Conservation (phyloP, 352 stramenopile genomes). For the Phytophthora pistaciae region DNA sequence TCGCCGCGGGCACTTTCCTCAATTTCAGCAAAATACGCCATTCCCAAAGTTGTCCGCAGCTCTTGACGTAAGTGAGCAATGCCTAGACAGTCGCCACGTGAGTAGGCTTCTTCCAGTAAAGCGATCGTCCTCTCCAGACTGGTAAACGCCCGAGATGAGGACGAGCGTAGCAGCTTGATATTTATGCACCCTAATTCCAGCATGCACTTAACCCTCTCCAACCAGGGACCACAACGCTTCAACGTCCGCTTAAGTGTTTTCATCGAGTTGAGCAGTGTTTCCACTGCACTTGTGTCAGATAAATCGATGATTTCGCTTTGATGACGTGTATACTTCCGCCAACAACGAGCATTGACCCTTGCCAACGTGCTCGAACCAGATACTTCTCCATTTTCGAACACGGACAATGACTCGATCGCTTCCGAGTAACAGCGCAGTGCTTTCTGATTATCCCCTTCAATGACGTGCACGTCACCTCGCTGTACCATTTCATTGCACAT, state of each 20-base stretch:
- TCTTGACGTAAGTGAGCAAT: slow-evolving; percentile 58
- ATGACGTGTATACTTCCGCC: slow-evolving; percentile 56
- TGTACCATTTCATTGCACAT: slow-evolving; percentile 60
- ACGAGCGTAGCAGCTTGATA: slow-evolving; percentile 48
- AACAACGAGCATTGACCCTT: slow-evolving; percentile 47
- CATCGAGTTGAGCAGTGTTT: slow-evolving; percentile 49
- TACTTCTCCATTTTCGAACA: neutral
- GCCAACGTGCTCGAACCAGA: slow-evolving; percentile 17
- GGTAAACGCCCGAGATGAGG: slow-evolving; percentile 46
- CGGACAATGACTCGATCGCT: slow-evolving; percentile 29
- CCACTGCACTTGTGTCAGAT: slow-evolving; percentile 29
- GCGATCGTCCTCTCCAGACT: slow-evolving; percentile 36
- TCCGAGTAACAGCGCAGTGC: slow-evolving; percentile 36
- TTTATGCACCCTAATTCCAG: slow-evolving; percentile 56
- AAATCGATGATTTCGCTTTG: slow-evolving; percentile 35
- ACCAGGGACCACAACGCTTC: slow-evolving; percentile 42
- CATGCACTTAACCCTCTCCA: slow-evolving; percentile 64
- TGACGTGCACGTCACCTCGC: slow-evolving; percentile 39
- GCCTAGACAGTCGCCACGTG: slow-evolving; percentile 47
- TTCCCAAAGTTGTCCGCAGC: slow-evolving; percentile 52
- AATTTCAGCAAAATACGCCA: slow-evolving; percentile 54
- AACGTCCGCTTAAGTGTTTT: slow-evolving; percentile 55
- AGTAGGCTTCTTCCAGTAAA: slow-evolving; percentile 57
- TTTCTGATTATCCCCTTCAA: slow-evolving; percentile 28
- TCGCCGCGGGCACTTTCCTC: slow-evolving; percentile 19